These are phyloP conservation scores for Globisporangium heterothallicum DNA, from an alignment of 352 stramenopile genomes.

Conservation along the genomic window DNA sequence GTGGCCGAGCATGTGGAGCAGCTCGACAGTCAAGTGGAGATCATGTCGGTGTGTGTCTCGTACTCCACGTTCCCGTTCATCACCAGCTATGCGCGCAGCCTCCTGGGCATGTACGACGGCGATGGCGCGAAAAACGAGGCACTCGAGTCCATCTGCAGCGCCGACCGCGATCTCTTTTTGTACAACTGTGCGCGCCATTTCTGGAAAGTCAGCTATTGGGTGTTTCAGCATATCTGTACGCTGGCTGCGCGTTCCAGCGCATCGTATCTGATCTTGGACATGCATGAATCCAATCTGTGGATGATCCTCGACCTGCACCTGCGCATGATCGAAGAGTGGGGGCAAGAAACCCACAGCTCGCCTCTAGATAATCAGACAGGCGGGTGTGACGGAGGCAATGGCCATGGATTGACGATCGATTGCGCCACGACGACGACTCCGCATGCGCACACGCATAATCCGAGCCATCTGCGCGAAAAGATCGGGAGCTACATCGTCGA, in stretches of 20 bases:
- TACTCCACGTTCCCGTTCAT: slow-evolving; percentile 86
- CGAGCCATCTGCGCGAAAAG: slow-evolving; percentile 29
- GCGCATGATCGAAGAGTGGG: slow-evolving; percentile 65
- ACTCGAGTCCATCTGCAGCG: slow-evolving; percentile 43
- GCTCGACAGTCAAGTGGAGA: slow-evolving; percentile 60
- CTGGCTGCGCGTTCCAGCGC: slow-evolving; percentile 63
- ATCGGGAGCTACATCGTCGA: slow-evolving; percentile 56
- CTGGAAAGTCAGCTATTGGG: slow-evolving; percentile 73
- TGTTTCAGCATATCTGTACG: slow-evolving; percentile 80
- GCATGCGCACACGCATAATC: no score
- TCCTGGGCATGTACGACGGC: slow-evolving; percentile 65
- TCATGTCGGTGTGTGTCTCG: slow-evolving; percentile 69
- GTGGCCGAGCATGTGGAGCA: slow-evolving; percentile 62
- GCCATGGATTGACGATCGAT: slow-evolving; percentile 10
- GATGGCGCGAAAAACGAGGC: slow-evolving; percentile 57
- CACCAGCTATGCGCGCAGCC: slow-evolving; percentile 72
- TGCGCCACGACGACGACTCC: slow-evolving; percentile 8
- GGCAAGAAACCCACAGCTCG: slow-evolving; percentile 14
- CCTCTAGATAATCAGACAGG: slow-evolving; percentile 5
- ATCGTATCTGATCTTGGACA: slow-evolving; percentile 74
- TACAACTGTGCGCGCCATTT: slow-evolving; percentile 67
- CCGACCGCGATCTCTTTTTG: slow-evolving; percentile 56
- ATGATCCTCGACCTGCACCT: slow-evolving; percentile 75
- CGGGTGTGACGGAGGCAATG: neutral
- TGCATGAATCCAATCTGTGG: slow-evolving; percentile 79